Conservation (phyloP, 2,329 filamentous ascomycete species). For the Metarhizium brunneum region DNA sequence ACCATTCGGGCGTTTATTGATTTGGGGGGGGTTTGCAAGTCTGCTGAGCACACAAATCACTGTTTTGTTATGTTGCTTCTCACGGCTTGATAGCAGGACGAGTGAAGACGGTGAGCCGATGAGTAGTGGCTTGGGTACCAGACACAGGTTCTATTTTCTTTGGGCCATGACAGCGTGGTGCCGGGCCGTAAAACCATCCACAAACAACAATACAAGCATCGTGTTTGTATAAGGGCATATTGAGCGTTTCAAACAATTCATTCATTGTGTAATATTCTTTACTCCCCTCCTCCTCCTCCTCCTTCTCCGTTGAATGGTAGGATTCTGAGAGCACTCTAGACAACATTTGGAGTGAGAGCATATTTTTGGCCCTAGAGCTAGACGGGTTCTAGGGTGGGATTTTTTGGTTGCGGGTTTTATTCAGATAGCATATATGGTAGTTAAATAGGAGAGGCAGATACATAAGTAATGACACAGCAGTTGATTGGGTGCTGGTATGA, state of each 20-base stretch:
- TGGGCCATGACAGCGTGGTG: not conserved
- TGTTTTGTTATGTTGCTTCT: not conserved
- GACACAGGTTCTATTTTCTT: not conserved
- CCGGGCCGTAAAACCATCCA: not conserved
- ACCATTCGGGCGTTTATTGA: not conserved
- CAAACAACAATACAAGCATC: slow-evolving; percentile 6
- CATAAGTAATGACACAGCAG: not conserved
- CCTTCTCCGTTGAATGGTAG: not conserved
- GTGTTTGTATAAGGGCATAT: slow-evolving; percentile 13
- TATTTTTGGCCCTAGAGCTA: not conserved
- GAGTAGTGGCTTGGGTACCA: not conserved
- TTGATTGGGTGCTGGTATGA: too few species aligned
- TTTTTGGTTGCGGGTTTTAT: not conserved
- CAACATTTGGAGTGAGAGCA: not conserved
- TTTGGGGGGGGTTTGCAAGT: not conserved
- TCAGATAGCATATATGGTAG: slow-evolving; percentile 4
- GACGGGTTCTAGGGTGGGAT: not conserved
- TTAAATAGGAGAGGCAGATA: slow-evolving; percentile 3
- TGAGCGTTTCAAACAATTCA: slow-evolving; percentile 7
- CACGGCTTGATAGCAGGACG: not conserved
- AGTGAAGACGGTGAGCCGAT: not conserved
- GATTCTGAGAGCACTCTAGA: slow-evolving; percentile 2
- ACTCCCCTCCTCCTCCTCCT: not conserved
- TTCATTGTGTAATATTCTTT: not conserved
- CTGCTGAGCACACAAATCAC: not conserved